These are phyloP conservation scores for Ilyonectria sp. DNA, from an alignment of 2,329 filamentous ascomycete genomes.

Conservation along the genomic window DNA sequence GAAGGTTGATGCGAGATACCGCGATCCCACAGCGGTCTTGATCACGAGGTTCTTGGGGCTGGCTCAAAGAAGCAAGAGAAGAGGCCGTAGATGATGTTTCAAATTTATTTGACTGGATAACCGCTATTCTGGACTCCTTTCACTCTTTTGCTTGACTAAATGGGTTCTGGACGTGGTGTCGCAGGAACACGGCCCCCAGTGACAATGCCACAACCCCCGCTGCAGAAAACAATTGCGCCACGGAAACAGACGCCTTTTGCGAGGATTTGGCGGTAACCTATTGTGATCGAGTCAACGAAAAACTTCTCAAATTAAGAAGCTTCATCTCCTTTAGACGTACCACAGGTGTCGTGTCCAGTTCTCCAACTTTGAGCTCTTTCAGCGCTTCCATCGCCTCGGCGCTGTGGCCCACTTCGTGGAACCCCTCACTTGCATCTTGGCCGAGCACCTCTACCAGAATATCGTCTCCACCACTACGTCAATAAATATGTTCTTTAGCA, in stretches of 20 bases:
- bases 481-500: not conserved
- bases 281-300: not conserved
- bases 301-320: too few relatives aligned
- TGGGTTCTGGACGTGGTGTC: constrained; percentile 19
- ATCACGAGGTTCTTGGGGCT: not conserved
- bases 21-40: too few relatives aligned
- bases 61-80: not conserved
- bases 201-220: constrained; percentile 16
- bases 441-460: constrained; percentile 22
- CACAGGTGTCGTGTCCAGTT: constrained; percentile 14
- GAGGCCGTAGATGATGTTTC: not conserved
- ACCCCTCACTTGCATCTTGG: constrained; percentile 26
- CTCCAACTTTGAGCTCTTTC: constrained; percentile 19
- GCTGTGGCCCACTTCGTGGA: constrained; percentile 29
- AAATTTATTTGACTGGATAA: not conserved
- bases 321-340: constrained; percentile 6
- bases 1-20: not conserved
- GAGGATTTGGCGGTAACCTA: constrained; percentile 2
- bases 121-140: not conserved
- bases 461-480: constrained; percentile 19
- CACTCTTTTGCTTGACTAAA: constrained; percentile 7
- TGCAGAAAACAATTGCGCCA: constrained; percentile 9
- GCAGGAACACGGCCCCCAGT: constrained; percentile 23
- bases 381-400: constrained; percentile 20
- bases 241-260: constrained; percentile 5